phyloP scores from a whole-genome alignment of 2,329 filamentous ascomycete genomes.

The Mycogone perniciosa region DNA sequence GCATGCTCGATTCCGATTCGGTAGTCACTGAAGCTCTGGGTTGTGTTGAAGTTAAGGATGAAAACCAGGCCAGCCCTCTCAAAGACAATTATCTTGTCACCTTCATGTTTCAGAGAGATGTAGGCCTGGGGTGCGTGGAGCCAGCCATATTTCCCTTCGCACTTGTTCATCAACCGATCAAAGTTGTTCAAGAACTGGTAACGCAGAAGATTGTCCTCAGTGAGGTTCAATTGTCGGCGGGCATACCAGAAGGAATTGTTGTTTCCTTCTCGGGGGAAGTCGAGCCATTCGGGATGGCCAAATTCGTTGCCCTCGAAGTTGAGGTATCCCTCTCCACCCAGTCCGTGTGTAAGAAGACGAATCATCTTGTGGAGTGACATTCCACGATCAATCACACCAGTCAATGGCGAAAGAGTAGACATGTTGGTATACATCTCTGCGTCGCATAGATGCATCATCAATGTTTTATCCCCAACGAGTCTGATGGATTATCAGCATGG shows the following conservation, averaged over 20 bases:
- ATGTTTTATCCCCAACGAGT: conserved; percentile 89
- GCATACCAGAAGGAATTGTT: conserved; percentile 92
- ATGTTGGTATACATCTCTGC: conserved; percentile 98
- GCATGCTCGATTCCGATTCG: conserved; percentile 78
- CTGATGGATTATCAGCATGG: conserved; percentile 38
- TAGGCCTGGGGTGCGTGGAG: conserved; percentile 79
- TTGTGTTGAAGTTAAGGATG: conserved; percentile 93
- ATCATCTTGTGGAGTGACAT: conserved; percentile 97
- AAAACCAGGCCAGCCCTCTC: conserved; percentile 86
- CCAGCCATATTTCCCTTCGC: conserved; percentile 88
- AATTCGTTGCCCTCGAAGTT: conserved; percentile 99
- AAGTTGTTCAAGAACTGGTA: conserved; percentile 93
- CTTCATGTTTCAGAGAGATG: conserved; percentile 88
- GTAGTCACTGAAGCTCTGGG: conserved; percentile 83
- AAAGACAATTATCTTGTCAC: conserved; percentile 92
- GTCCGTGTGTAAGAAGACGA: conserved; percentile 79
- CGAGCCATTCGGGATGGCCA: conserved; percentile 96
- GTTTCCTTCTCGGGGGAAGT: conserved; percentile 93
- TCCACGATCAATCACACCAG: conserved; percentile 81
- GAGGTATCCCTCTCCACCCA: conserved; percentile 93
- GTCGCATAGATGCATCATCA: conserved; percentile 98
- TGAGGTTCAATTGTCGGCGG: conserved; percentile 85
- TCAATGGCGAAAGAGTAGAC: conserved; percentile 79
- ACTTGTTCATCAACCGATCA: conserved; percentile 82
- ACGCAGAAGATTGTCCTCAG: conserved; percentile 76